Percentiles rank a stretch among this genome's conserved stretches.
phyloP scores from a whole-genome alignment of 179 eudicot genomes.

The Gypsophila paniculata region DNA sequence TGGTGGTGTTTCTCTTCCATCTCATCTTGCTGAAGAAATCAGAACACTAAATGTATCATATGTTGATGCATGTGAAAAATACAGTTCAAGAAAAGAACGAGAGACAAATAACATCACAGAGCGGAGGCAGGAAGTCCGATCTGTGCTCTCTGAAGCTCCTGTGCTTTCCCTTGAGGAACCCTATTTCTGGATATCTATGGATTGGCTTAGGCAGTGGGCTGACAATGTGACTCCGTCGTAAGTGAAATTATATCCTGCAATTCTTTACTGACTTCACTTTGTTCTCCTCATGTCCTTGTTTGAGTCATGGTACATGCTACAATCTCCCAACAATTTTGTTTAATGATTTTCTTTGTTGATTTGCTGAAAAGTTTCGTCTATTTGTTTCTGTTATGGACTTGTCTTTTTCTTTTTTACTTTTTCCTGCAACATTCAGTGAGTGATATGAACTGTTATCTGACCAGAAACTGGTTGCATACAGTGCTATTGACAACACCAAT shows the following conservation, averaged over 20 bases:
- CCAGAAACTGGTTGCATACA: conserved; percentile 40
- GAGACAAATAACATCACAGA: conserved; percentile 57
- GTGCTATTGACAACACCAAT: conserved; percentile 64
- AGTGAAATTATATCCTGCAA: conserved; percentile 27
- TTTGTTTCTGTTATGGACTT: not conserved
- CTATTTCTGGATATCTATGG: conserved; percentile 77
- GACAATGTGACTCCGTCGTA: conserved; percentile 59
- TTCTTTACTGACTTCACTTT: not conserved
- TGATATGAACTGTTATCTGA: conserved; percentile 10
- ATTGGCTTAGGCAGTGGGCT: conserved; percentile 98
- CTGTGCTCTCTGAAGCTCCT: conserved; percentile 80
- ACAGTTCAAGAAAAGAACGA: conserved; percentile 56
- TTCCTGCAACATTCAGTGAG: not conserved
- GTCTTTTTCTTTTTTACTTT: not conserved
- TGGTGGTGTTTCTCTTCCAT: conserved; percentile 49
- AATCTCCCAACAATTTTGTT: not conserved
- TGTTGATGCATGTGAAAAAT: conserved; percentile 54
- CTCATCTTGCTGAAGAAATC: conserved; percentile 70
- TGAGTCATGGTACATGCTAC: conserved; percentile 13
- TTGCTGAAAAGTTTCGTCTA: not conserved
- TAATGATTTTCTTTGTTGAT: not conserved
- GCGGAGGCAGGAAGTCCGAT: conserved; percentile 79
- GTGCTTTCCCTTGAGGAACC: conserved; percentile 59
- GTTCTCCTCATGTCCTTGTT: not conserved
- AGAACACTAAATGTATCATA: conserved; percentile 47